Base-by-base conservation (phyloP, 202 grass and related monocot genomes). In the Cymbopogon flexuosus region DNA sequence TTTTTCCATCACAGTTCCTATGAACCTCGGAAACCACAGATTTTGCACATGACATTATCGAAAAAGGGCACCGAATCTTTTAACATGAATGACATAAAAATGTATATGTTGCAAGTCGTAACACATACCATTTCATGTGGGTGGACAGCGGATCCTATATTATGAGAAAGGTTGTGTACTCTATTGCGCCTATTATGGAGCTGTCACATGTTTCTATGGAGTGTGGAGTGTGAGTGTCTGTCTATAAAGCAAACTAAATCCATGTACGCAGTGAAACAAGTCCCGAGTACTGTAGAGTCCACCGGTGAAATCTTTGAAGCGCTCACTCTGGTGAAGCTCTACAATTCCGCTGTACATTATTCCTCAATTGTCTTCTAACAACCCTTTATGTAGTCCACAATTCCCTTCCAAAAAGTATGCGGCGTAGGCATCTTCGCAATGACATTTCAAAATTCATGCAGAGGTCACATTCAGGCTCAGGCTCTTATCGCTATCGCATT, bases 241-340 rank as follows among this genome's bases (percentile, higher is more conserved):
- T 31, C 56, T 11, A 69, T 5, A 36, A 65, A 88, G 29, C 6
- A 37, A 66, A 37, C 46, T 21, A 68, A 75, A 56, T 27, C 42
- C 58, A 71, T 49, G 57, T 59, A 77, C 8, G 47, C 30, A 34
- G 29, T 64, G 4, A 72, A 35, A 71, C 15, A 31, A 52, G n/a
- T 66, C 73, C n/a, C n/a, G n/a, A 27, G 29, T 72, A 66, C n/a
- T 37, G 59, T 24, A 81, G 10, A 37, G 37, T 49, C 67, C 82
- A 85, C 87, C 78, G 83, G 87, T 85, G 87, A 89, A 82, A 85
- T 67, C 82, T 82, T 61, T 1, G 11, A 46, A 72, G 78, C 87
- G 60, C 78, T 89, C 87, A 85, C 83, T 82, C 87, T 89, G 78
- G 72, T 89, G 87, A 68, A 60, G 82, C 33, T 73, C 83, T 73